These are phyloP conservation scores for Silene conica DNA, from an alignment of 148 eudicot genomes.

Conservation along the genomic window DNA sequence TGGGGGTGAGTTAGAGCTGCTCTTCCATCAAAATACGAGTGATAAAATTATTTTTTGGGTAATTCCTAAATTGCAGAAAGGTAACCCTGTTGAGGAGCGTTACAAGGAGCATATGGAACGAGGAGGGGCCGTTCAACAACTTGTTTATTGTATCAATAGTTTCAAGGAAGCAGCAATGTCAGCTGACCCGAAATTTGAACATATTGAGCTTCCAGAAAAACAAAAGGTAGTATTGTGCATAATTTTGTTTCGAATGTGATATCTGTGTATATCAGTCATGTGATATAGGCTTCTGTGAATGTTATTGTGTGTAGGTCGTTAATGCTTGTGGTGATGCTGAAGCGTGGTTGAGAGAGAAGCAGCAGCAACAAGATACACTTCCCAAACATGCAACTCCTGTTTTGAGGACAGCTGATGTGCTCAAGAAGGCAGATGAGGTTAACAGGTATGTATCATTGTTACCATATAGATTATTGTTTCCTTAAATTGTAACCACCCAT, in stretches of 20 bases:
- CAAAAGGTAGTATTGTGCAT: constrained; percentile 49
- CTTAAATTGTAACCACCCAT: background rate
- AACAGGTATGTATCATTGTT: constrained; percentile 49
- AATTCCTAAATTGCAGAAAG: constrained; percentile 45
- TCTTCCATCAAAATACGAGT: background rate
- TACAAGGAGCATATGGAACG: constrained; percentile 67
- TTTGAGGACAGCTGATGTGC: constrained; percentile 62
- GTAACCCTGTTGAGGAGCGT: constrained; percentile 86
- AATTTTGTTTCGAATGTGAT: background rate
- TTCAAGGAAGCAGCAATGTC: constrained; percentile 73
- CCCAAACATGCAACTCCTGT: constrained; percentile 69
- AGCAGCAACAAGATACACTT: constrained; percentile 74
- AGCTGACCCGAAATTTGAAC: constrained; percentile 75
- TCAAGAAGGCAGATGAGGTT: constrained; percentile 72
- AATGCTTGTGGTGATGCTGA: constrained; percentile 71
- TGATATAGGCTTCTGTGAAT: background rate
- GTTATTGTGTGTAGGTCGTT: constrained; percentile 37
- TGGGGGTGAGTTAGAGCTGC: background rate
- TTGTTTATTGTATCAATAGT: constrained; percentile 47
- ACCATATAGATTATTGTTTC: background rate
- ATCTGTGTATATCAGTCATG: background rate
- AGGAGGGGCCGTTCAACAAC: constrained; percentile 57
- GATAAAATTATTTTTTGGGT: background rate
- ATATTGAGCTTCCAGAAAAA: constrained; percentile 74
- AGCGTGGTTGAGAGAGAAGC: constrained; percentile 82